Evolutionary conservation across 2,329 filamentous ascomycete species (phyloP).

Genomic region (Trichoderma afroharzianum): DNA sequence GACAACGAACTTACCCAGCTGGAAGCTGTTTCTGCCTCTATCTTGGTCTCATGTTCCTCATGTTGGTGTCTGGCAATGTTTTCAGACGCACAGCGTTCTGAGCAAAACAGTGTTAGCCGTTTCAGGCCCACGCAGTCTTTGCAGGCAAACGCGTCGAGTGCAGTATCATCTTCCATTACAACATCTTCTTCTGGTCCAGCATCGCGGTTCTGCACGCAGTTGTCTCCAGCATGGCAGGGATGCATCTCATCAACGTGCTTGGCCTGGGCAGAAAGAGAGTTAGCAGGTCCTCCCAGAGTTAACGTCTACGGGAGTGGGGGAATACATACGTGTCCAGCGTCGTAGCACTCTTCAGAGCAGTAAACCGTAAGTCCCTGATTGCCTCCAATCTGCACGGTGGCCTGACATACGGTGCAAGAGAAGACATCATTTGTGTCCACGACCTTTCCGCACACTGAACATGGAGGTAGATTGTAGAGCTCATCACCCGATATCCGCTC

Average conservation of each 20-base stretch:
- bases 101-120: constrained; percentile 41
- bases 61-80: constrained; percentile 42
- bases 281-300: constrained; percentile 19
- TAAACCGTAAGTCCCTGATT: constrained; percentile 39
- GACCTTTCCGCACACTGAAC: constrained; percentile 36
- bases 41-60: constrained; percentile 29
- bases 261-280: constrained; percentile 30
- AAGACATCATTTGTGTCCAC: constrained; percentile 36
- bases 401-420: constrained; percentile 45
- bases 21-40: constrained; percentile 23
- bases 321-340: constrained; percentile 40
- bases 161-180: constrained; percentile 37
- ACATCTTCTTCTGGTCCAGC: constrained; percentile 34
- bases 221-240: constrained; percentile 39
- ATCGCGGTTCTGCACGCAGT: constrained; percentile 36
- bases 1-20: constrained; percentile 24
- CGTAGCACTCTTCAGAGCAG: constrained; percentile 42
- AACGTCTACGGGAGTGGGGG: too few relatives aligned
- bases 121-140: constrained; percentile 39
- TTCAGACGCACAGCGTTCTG: constrained; percentile 37
- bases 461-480: constrained; percentile 38
- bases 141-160: constrained; percentile 35
- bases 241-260: constrained; percentile 39
- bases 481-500: constrained; percentile 29
- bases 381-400: constrained; percentile 38